Conservation (phyloP, 164 flowering plant genomes). For the Vitis cinerea region DNA sequence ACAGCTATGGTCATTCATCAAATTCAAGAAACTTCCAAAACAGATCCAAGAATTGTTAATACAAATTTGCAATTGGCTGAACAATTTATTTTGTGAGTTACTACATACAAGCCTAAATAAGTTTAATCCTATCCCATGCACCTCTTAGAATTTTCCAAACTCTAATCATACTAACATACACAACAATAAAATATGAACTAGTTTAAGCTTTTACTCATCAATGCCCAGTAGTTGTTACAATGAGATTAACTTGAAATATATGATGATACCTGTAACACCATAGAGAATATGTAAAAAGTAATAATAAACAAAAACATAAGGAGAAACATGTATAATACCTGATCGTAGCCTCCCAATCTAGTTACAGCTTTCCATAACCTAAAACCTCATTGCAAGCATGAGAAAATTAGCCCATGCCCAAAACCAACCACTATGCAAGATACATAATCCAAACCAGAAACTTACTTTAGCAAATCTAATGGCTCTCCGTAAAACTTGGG, state of each 20-base stretch:
- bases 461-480: slow-evolving; percentile 52
- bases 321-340: slow-evolving; percentile 29
- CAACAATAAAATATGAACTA: neutral
- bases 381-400: slow-evolving; percentile 1
- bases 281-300: too few species aligned
- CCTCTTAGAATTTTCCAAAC: neutral
- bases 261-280: neutral
- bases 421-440: slow-evolving; percentile 2
- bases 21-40: too few species aligned
- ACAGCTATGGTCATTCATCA: too few species aligned
- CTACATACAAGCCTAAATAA: neutral
- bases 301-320: neutral
- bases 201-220: neutral
- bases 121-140: neutral
- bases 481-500: slow-evolving; percentile 61
- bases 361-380: slow-evolving; percentile 64
- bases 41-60: neutral
- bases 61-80: neutral
- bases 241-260: too few species aligned
- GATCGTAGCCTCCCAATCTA: slow-evolving; percentile 58
- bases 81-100: neutral
- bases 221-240: neutral
- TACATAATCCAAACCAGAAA: neutral
- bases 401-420: slow-evolving; percentile 10
- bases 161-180: too few species aligned